Percentiles rank a stretch among this genome's conserved stretches.
Evolutionary conservation across 352 stramenopile species (phyloP).

Genomic region (Albugo laibachii): DNA sequence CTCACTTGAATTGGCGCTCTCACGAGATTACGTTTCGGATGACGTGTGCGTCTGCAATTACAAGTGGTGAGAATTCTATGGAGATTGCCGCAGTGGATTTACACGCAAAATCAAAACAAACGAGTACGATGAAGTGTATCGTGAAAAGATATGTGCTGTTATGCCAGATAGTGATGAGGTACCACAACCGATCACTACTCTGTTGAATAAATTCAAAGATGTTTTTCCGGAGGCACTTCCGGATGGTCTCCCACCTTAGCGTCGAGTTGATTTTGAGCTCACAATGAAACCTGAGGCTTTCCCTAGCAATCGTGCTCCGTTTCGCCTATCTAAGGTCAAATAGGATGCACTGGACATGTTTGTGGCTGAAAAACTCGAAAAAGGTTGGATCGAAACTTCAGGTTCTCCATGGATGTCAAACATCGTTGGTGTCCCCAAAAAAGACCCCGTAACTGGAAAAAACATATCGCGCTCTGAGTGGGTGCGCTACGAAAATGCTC

Average conservation of each 20-base stretch:
- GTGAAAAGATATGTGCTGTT: too few relatives aligned
- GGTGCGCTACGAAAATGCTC: constrained; percentile 1
- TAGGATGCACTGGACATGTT: constrained; percentile 4
- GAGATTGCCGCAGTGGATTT: too few relatives aligned
- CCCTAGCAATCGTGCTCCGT: constrained; percentile 4
- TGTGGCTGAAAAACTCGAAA: constrained; percentile 1
- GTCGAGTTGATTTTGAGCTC: constrained; percentile 7
- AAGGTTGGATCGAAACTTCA: constrained; percentile 9
- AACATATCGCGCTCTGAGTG: constrained; percentile 2
- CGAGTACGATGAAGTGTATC: too few relatives aligned
- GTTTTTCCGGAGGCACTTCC: constrained; percentile 4
- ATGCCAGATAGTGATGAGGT: too few relatives aligned
- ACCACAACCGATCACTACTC: not conserved
- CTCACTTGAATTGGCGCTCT: constrained; percentile 7
- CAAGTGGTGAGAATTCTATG: too few relatives aligned
- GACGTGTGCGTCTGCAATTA: too few relatives aligned
- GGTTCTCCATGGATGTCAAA: constrained; percentile 9
- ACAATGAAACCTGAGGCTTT: constrained; percentile 5
- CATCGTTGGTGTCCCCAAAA: constrained; percentile 10
- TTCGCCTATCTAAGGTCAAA: constrained; percentile 5
- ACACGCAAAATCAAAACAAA: too few relatives aligned
- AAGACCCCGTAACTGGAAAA: constrained; percentile 6
- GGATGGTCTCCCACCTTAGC: not conserved
- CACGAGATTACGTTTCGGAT: too few relatives aligned
- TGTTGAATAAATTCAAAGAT: constrained; percentile 1